A percentile compares a stretch with the other conserved stretches of the same genome.
Evolutionary conservation across 768 basidiomycete genomes (phyloP).

Genomic region (Phaffia australis): DNA sequence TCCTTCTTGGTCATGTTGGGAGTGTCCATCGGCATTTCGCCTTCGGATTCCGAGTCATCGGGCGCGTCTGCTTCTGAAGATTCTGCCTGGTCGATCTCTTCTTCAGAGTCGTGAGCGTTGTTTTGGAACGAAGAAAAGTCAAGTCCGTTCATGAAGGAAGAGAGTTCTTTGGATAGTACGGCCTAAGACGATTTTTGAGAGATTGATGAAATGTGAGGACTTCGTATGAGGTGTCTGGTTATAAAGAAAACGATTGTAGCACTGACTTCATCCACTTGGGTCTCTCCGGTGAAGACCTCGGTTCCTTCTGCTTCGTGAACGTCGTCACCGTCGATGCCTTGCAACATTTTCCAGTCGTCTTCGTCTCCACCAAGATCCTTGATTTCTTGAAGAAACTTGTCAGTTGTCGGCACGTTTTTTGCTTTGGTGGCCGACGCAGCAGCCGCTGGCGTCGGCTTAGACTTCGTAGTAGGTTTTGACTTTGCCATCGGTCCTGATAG

Average conservation of each 20-base stretch:
- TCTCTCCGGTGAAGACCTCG: constrained; percentile 43
- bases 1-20: constrained; percentile 27
- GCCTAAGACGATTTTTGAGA: background rate
- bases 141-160: constrained; percentile 24
- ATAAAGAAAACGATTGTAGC: background rate
- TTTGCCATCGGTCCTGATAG: constrained; percentile 12
- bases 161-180: constrained; percentile 21
- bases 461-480: constrained; percentile 7
- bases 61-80: constrained; percentile 26
- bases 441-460: background rate
- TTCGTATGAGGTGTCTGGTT: background rate
- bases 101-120: constrained; percentile 2
- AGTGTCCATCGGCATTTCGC: constrained; percentile 27
- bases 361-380: constrained; percentile 45
- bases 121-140: constrained; percentile 13
- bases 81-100: constrained; percentile 9
- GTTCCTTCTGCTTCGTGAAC: constrained; percentile 39
- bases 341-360: constrained; percentile 45
- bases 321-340: constrained; percentile 37
- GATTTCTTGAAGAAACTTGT: constrained; percentile 33
- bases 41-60: constrained; percentile 29
- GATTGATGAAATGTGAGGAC: background rate
- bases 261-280: constrained; percentile 43
- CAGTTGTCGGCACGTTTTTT: constrained; percentile 6
- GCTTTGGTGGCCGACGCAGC: background rate